phyloP scores from a whole-genome alignment of 768 basidiomycete species.

The Macrolepiota fuliginosa region DNA sequence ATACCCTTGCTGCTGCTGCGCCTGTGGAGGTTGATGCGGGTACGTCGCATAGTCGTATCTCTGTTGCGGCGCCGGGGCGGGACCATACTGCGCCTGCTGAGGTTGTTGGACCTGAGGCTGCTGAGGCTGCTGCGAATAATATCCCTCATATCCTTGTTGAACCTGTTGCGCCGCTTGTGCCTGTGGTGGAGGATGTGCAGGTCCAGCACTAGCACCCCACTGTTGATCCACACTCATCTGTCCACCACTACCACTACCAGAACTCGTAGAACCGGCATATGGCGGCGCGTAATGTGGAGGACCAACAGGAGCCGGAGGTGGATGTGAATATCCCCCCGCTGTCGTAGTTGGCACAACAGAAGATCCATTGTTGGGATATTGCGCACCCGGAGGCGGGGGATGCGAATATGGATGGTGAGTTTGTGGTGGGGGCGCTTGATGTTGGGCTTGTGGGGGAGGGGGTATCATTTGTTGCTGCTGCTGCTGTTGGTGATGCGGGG shows the following conservation, averaged over 20 bases:
- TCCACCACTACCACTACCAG: neutral
- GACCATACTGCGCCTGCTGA: conserved; percentile 21
- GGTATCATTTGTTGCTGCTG: conserved; percentile 20
- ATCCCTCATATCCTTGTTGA: conserved; percentile 25
- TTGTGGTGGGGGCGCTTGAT: conserved; percentile 23
- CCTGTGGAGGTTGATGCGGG: conserved; percentile 22
- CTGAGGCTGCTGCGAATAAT: conserved; percentile 23
- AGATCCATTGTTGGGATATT: neutral
- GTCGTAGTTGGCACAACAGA: neutral
- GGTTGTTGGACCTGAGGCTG: conserved; percentile 8
- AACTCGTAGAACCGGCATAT: conserved; percentile 6
- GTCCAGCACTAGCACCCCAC: neutral
- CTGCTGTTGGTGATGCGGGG: conserved; percentile 14
- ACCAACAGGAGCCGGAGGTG: neutral
- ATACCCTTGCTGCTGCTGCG: conserved; percentile 25
- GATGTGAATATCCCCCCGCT: neutral
- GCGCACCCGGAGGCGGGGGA: conserved; percentile 16
- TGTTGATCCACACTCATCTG: neutral
- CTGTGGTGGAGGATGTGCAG: conserved; percentile 17
- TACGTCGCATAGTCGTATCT: conserved; percentile 27
- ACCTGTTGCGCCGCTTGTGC: conserved; percentile 20
- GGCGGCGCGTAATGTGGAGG: conserved; percentile 15
- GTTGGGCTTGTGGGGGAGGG: conserved; percentile 17
- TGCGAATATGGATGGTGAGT: conserved; percentile 20
- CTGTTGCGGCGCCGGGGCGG: conserved; percentile 19